Evolutionary conservation across 2,329 filamentous ascomycete species (phyloP).

Genomic region (Karstenula rhodostoma): DNA sequence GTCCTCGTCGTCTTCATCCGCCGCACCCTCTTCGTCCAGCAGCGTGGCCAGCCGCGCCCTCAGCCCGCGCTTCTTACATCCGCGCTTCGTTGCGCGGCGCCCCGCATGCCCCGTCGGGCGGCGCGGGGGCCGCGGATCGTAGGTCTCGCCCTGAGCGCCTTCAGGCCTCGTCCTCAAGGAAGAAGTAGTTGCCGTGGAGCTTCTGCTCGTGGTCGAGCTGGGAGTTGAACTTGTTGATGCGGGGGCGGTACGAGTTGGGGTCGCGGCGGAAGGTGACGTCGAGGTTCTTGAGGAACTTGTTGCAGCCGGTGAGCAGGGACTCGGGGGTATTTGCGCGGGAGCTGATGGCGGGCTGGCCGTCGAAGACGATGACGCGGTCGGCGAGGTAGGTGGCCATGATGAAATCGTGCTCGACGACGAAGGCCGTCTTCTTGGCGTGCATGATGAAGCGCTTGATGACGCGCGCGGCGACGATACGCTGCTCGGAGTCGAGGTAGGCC

Average conservation of each 20-base stretch:
- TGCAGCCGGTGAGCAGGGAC: conserved; percentile 93
- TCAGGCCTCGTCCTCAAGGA: conserved; percentile 86
- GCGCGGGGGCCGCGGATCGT: conserved; percentile 46
- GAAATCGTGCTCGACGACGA: conserved; percentile 99
- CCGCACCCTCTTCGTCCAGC: conserved; percentile 63
- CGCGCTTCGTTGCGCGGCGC: conserved; percentile 47
- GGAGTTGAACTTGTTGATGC: conserved; percentile 97
- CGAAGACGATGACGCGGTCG: conserved; percentile 98
- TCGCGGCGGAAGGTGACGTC: conserved; percentile 99
- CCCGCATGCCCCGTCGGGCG: conserved; percentile 52
- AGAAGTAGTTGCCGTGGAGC: conserved; percentile 93
- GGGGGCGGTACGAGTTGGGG: conserved; percentile 92
- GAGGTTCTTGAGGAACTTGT: conserved; percentile 93
- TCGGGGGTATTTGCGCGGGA: conserved; percentile 89
- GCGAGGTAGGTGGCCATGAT: conserved; percentile 89
- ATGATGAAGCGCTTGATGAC: conserved; percentile 99
- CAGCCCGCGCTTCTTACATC: conserved; percentile 46
- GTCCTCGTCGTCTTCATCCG: conserved; percentile 69
- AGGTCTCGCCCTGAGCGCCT: conserved; percentile 66
- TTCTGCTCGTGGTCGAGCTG: conserved; percentile 99
- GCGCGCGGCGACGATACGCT: conserved; percentile 95
- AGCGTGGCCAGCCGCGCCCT: conserved; percentile 42
- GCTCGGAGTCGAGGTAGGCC: conserved; percentile 93
- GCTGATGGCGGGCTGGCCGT: conserved; percentile 88
- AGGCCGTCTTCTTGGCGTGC: conserved; percentile 99